These are phyloP conservation scores for Neofusicoccum kwambonambiense DNA, from an alignment of 2,329 filamentous ascomycete species.

Conservation along the genomic window DNA sequence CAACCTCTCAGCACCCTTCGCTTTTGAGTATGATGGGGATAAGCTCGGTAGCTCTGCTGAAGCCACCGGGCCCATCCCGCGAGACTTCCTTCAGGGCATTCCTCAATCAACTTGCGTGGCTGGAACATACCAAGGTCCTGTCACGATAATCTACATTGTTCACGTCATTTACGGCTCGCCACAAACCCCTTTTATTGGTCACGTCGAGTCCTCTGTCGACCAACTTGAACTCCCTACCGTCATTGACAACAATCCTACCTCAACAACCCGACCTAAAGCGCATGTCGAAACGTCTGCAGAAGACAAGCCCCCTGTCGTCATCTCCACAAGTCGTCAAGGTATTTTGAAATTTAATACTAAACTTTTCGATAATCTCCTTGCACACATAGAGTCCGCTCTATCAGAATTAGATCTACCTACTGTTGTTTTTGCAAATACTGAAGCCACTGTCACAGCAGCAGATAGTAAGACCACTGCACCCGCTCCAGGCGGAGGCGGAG, in stretches of 20 bases:
- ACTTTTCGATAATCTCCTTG: slow-evolving; percentile 15
- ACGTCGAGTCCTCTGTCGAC: slow-evolving; percentile 25
- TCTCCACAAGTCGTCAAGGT: neutral
- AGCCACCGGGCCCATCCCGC: slow-evolving; percentile 34
- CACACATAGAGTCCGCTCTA: slow-evolving; percentile 31
- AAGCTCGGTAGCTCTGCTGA: slow-evolving; percentile 27
- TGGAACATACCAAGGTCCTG: slow-evolving; percentile 39
- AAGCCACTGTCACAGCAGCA: neutral
- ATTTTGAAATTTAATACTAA: neutral
- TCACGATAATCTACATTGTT: slow-evolving; percentile 45
- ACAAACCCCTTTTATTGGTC: slow-evolving; percentile 20
- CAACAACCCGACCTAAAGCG: slow-evolving; percentile 22
- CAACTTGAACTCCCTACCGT: slow-evolving; percentile 23
- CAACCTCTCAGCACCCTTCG: slow-evolving; percentile 34
- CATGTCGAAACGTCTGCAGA: slow-evolving; percentile 19
- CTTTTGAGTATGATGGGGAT: slow-evolving; percentile 37
- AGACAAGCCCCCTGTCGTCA: neutral
- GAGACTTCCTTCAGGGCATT: slow-evolving; percentile 37
- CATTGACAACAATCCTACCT: neutral
- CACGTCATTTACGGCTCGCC: slow-evolving; percentile 35
- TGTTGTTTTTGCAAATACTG: neutral
- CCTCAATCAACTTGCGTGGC: slow-evolving; percentile 32
- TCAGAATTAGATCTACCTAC: neutral
- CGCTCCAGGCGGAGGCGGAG: neutral
- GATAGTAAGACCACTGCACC: neutral